Evolutionary conservation across 2,329 filamentous ascomycete genomes (phyloP).

Genomic region (Cladosporium cucumerinum): DNA sequence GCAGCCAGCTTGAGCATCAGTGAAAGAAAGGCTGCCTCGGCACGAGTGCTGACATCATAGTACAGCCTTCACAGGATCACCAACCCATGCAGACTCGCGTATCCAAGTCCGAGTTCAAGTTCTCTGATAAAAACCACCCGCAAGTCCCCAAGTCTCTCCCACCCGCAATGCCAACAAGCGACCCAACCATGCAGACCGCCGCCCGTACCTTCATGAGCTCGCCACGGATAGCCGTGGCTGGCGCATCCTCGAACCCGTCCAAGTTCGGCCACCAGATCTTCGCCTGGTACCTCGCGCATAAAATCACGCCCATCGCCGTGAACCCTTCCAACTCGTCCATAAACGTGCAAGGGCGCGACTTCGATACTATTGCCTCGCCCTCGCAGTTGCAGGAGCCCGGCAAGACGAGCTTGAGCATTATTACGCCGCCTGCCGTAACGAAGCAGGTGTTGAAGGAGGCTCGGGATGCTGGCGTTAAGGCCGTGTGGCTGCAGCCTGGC

Average conservation of each 20-base stretch:
- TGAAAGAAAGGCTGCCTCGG: conserved; percentile 1
- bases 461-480: conserved; percentile 65
- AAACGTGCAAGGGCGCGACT: conserved; percentile 55
- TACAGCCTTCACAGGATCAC: neutral
- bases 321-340: conserved; percentile 71
- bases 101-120: neutral
- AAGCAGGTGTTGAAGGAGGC: conserved; percentile 73
- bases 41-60: conserved; percentile 6
- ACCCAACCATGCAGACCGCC: conserved; percentile 59
- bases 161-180: conserved; percentile 1
- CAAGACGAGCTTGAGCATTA: conserved; percentile 75
- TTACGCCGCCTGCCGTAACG: conserved; percentile 80
- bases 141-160: neutral
- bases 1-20: neutral
- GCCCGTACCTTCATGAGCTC: conserved; percentile 78
- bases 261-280: conserved; percentile 94
- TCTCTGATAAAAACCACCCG: neutral
- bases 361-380: conserved; percentile 65
- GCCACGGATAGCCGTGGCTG: conserved; percentile 79
- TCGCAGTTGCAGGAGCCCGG: conserved; percentile 61
- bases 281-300: conserved; percentile 78
- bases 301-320: conserved; percentile 74
- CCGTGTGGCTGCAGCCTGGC: conserved; percentile 89
- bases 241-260: conserved; percentile 76
- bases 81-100: neutral